Evolutionary conservation across 441 rosid species (phyloP).

Genomic region (Pelargonium australe): DNA sequence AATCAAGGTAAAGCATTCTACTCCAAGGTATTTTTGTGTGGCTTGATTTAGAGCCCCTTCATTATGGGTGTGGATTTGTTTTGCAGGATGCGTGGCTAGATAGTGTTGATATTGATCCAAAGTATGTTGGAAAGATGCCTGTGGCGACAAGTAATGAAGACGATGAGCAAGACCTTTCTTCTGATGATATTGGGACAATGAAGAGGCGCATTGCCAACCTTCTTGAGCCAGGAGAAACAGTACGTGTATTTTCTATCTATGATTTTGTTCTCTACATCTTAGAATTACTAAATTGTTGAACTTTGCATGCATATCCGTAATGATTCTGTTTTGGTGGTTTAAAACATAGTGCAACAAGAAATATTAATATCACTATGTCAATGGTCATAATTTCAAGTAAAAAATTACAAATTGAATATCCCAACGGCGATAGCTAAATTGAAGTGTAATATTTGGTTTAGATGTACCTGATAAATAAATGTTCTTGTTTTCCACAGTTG

Average conservation of each 20-base stretch:
- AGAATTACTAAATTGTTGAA: neutral
- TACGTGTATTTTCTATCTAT: slow-evolving; percentile 22
- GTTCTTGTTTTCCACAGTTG: no score
- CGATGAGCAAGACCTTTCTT: slow-evolving; percentile 47
- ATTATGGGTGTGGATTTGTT: slow-evolving; percentile 2
- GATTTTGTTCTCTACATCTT: neutral
- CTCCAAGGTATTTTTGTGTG: neutral
- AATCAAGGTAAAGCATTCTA: slow-evolving; percentile 45
- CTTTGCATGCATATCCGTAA: neutral
- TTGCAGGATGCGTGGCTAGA: slow-evolving; percentile 98
- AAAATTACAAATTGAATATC: no score
- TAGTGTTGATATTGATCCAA: slow-evolving; percentile 53
- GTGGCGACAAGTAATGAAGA: slow-evolving; percentile 23
- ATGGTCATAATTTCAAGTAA: no score
- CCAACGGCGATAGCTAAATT: no score
- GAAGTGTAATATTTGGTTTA: no score
- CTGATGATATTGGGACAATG: slow-evolving; percentile 55
- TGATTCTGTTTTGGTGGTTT: neutral
- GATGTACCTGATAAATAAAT: no score
- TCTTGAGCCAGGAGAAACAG: slow-evolving; percentile 93
- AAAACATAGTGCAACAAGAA: neutral
- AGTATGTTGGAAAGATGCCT: slow-evolving; percentile 38
- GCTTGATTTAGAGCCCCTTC: neutral
- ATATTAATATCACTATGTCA: neutral
- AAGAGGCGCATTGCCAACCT: slow-evolving; percentile 75